Base-by-base conservation (phyloP, 495 filamentous ascomycete species). In the Aspergillus steynii region DNA sequence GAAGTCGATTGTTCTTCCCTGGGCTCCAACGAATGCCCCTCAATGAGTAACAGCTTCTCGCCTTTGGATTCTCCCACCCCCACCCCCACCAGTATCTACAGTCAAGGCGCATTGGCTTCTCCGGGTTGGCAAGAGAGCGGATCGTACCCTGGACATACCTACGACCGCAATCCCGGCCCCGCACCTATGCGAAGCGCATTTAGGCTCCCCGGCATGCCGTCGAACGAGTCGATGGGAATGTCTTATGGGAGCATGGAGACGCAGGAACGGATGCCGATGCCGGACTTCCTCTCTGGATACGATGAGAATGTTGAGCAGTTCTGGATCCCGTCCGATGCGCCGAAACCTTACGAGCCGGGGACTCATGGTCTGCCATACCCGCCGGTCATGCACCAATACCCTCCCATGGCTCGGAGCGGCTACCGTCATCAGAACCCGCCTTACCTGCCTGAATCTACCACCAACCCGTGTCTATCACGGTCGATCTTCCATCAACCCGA, bases 21-120 rank as follows among this genome's bases (percentile, higher is more conserved):
- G 67, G 75, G 76, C 57, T 71, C 77, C 29, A 79, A 70, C 69
- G 75, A 76, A 58, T 80, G 76, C 65, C 76, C 75, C n/a, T 79
- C 76, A 25, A 79, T 77, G 74, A 73, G 66, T 50, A 77, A 76
- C 8, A 78, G 74, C 60, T 80, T 77, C 61, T 80, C 77, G 46
- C 74, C 75, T 56, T 65, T 78, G 64, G 77, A 79, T 54, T 80
- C 78, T 32, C 77, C 77, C 0, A 79, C 73, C 27, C 75, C 75
- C 1, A 80, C 78, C 1, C 78, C 78, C 5, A 78, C 77, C 20
- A 79, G 74, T 60, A 64, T 78, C 25, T 79, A 79, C 61, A 78
- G 78, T 55, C 75, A 79, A 53, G 66, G 69, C 37, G 76, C 77
- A 1, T 54, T 80, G 59, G 72, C 74, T 29, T 79, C 77, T 0